Evolutionary conservation across 1,284 basidiomycete genomes (phyloP).

Genomic region (Apiotrichum sp.): DNA sequence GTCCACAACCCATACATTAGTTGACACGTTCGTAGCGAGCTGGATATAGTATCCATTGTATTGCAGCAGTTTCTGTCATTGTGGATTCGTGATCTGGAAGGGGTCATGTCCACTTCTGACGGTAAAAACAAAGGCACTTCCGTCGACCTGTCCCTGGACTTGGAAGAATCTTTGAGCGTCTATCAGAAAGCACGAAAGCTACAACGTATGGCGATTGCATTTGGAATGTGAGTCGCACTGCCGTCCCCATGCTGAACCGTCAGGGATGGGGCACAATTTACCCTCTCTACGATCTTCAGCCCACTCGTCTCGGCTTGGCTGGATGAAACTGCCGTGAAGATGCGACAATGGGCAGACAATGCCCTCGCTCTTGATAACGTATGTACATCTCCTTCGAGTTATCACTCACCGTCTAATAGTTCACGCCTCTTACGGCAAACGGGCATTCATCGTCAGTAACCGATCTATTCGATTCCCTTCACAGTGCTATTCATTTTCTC

Average conservation of each 20-base stretch:
- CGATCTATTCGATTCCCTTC: conserved; percentile 89
- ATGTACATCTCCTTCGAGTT: conserved; percentile 7
- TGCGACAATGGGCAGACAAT: conserved; percentile 86
- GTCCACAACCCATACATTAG: neutral
- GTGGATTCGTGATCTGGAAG: conserved; percentile 69
- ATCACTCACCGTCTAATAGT: conserved; percentile 47
- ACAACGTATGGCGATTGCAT: conserved; percentile 70
- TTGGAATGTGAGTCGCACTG: conserved; percentile 43
- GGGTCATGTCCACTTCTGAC: conserved; percentile 44
- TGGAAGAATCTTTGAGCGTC: conserved; percentile 80
- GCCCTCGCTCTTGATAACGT: conserved; percentile 85
- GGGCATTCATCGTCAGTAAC: conserved; percentile 93
- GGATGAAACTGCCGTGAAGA: conserved; percentile 80
- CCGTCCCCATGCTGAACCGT: neutral
- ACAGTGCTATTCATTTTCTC: conserved; percentile 82
- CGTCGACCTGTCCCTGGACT: conserved; percentile 59
- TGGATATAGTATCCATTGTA: conserved; percentile 75
- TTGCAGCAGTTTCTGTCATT: conserved; percentile 67
- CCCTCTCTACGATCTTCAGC: conserved; percentile 71
- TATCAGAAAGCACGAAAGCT: conserved; percentile 60
- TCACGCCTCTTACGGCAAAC: conserved; percentile 73
- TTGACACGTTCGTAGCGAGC: conserved; percentile 49
- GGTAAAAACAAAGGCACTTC: too few species aligned
- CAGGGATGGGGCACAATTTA: conserved; percentile 49
- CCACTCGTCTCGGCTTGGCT: conserved; percentile 88